Evolutionary conservation across 768 basidiomycete genomes (phyloP).

Genomic region (Gelatoporia subvermispora): DNA sequence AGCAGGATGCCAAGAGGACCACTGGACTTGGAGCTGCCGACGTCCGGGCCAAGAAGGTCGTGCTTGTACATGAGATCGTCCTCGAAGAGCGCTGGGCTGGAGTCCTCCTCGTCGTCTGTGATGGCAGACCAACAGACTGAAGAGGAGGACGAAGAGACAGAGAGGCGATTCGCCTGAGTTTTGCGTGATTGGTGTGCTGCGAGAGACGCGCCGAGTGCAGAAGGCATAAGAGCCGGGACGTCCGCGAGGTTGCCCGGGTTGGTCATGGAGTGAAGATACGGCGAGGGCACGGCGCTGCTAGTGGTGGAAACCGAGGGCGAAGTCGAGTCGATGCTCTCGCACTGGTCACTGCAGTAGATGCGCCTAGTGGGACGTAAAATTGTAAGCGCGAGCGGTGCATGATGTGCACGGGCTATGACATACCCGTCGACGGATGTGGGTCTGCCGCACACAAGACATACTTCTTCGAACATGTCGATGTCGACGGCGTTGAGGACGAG

Average conservation of each 20-base stretch:
- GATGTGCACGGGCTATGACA: constrained; percentile 19
- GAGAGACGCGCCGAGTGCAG: constrained; percentile 51
- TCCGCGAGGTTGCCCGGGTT: constrained; percentile 39
- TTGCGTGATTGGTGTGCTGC: constrained; percentile 21
- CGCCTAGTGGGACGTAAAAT: constrained; percentile 35
- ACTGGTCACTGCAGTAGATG: constrained; percentile 69
- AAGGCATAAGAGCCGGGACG: constrained; percentile 61
- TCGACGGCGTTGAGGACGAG: background rate
- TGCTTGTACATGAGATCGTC: constrained; percentile 30
- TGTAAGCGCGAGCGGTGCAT: constrained; percentile 7
- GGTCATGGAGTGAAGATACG: constrained; percentile 45
- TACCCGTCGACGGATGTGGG: constrained; percentile 61
- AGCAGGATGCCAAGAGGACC: constrained; percentile 18
- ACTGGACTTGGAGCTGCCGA: constrained; percentile 40
- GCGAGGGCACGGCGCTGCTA: constrained; percentile 67
- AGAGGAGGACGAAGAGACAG: constrained; percentile 60
- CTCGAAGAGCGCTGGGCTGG: constrained; percentile 24
- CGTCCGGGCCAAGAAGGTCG: constrained; percentile 35
- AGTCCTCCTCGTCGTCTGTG: constrained; percentile 54
- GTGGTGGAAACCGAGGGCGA: constrained; percentile 65
- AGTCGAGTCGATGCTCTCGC: constrained; percentile 55
- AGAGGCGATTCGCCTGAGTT: constrained; percentile 43
- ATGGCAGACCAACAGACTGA: constrained; percentile 63
- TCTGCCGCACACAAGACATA: constrained; percentile 69
- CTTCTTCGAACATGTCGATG: constrained; percentile 67